Base-by-base conservation (phyloP, 768 basidiomycete genomes). In the Panus rudis region DNA sequence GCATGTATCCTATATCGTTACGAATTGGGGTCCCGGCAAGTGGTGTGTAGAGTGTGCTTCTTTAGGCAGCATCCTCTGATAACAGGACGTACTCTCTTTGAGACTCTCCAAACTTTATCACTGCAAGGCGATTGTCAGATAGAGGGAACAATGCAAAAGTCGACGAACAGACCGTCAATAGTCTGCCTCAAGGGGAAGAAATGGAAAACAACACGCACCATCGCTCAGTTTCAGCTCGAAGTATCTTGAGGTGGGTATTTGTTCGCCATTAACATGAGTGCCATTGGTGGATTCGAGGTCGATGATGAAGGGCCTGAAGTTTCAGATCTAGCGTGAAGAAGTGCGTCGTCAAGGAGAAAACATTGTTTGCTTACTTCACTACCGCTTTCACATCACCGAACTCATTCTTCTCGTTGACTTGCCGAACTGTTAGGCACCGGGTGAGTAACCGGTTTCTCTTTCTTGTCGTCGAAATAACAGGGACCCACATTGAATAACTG, bases 221-320 rank as follows among this genome's bases (percentile, higher is more conserved):
- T 94, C 92, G 20, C 78, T 73, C 16, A 75, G 66, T 61, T 74
- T 81, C 40, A 94, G 66, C 61, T 94, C 92, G 58, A 84, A 93
- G 61, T 80, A 99, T 47, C 94, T 71, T 6, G 91, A 83, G 2
- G 80, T 69, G 2, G 96, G 96, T 48, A 98, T 84, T 37, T 72
- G 64, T 54, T 84, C 76, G 48, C 82, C 89, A 55, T 98, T 98
- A 35, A 99, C 94, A 52, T 78, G 72, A 0, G 96, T 98, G 2
- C 88, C 82, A 58, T 99, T 99, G 2, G 96, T 97, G n/a, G 92
- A 96, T 53, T 99, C 93, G 7, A 99, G 78, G 64, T 99, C 96
- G 47, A 99, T 96, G 39, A 99, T 78, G 61, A 92, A 99, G 1
- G 96, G 92, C 58, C 92, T 98, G 51, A 12, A 41, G 16, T 22